Conservation (phyloP, 306 rosid species). For the Cucurbita moschata region DNA sequence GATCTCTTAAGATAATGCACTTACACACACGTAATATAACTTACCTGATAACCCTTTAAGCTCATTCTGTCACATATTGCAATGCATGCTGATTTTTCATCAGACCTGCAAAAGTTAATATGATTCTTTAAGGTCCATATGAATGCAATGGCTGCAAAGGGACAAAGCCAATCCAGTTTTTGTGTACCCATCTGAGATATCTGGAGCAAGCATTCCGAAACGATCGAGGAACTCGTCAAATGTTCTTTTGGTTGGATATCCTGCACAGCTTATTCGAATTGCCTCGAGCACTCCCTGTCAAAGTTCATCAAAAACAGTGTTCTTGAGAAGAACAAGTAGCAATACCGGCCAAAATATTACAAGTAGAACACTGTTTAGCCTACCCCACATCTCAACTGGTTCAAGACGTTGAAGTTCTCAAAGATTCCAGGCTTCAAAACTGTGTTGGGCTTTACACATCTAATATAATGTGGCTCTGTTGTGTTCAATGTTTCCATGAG, state of each 20-base stretch:
- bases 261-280: conserved; percentile 80
- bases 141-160: neutral
- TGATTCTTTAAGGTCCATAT: neutral
- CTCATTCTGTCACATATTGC: conserved; percentile 68
- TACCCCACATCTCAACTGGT: conserved; percentile 85
- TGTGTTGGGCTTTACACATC: conserved; percentile 85
- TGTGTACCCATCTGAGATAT: conserved; percentile 63
- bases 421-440: conserved; percentile 82
- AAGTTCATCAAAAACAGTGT: conserved; percentile 1
- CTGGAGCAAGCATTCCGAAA: conserved; percentile 82
- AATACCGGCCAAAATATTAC: neutral
- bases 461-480: conserved; percentile 82
- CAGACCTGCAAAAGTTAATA: conserved; percentile 40
- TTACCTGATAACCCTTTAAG: conserved; percentile 70
- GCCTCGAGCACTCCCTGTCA: conserved; percentile 87
- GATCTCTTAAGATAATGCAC: neutral
- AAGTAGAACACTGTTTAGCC: conserved; percentile 16
- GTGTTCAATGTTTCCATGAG: conserved; percentile 76
- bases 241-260: conserved; percentile 79
- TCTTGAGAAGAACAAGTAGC: neutral
- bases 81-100: conserved; percentile 65
- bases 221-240: conserved; percentile 81
- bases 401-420: conserved; percentile 65
- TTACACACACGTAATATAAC: neutral
- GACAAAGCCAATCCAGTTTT: neutral